These are phyloP conservation scores for Podosphaera fusca DNA, from an alignment of 2,329 filamentous ascomycete genomes.

Conservation along the genomic window DNA sequence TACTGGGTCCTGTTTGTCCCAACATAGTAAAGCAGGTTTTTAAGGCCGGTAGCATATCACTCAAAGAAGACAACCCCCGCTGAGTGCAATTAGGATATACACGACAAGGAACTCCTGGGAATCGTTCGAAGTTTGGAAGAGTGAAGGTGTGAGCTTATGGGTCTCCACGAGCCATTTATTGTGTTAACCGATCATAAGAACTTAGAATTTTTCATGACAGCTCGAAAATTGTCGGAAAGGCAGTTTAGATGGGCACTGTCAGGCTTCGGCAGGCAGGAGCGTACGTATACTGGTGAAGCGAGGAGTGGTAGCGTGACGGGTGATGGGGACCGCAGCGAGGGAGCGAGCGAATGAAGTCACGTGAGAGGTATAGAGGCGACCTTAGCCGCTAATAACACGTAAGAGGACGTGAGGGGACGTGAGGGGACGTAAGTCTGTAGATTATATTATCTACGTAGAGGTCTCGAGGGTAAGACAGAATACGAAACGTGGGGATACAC, in stretches of 20 bases:
- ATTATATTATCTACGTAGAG: too few species aligned
- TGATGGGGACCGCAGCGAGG: too few species aligned
- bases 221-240: background rate
- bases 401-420: too few species aligned
- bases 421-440: too few species aligned
- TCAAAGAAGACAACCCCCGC: background rate
- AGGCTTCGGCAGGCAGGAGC: too few species aligned
- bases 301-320: too few species aligned
- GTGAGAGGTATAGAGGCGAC: too few species aligned
- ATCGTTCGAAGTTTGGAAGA: background rate
- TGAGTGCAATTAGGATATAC: background rate
- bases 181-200: background rate
- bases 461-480: too few species aligned
- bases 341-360: too few species aligned
- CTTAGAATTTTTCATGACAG: background rate
- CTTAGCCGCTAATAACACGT: too few species aligned
- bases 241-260: background rate
- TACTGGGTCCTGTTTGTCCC: background rate
- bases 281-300: too few species aligned
- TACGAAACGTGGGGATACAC: too few species aligned
- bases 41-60: background rate
- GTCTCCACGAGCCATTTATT: background rate
- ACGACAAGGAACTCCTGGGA: background rate
- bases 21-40: background rate
- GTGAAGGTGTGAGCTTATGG: background rate